Base-by-base conservation (phyloP, 441 rosid genomes). In the Gossypium schwendimanii region DNA sequence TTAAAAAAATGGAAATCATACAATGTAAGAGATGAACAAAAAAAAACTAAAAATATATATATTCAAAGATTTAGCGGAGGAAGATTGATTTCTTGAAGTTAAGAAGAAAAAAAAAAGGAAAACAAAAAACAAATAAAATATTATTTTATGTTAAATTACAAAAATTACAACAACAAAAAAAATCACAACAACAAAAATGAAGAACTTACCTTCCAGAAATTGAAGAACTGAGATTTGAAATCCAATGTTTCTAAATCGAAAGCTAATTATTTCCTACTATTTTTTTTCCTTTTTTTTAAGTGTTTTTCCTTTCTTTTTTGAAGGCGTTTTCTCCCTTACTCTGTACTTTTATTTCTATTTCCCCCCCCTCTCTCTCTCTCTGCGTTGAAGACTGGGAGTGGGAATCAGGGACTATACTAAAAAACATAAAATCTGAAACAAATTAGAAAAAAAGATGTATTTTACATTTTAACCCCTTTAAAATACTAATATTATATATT, bases 221-320 rank as follows among this genome's bases (percentile, higher is more conserved):
- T 78, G 79, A 69, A 70, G 77, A 78, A 78, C 66, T 75, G 69
- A 77, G 91, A 87, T 85, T 80, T 31, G 80, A 76, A 82, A 83
- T 76, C 79, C 11, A 73, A 59, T 53, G 47, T 41, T 63, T 41
- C 8, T 53, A 65, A 76, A 76, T 59, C 73, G 64, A 14, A 66
- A 63, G 44, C 58, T 66, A 23, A 47, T 36, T 24, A 50, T 63
- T 39, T 11, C n/a, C 14, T 67, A 62, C 78, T 1, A 80, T 57
- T 70, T 78, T 67, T 68, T 57, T 59, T 39, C 4, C 20, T 2
- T 33, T 12, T 1, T 33, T 12, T 26, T 31, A 20, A 5, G 6
- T 6, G 5, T 15, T 68, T 36, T n/a, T 45, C 36, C 6, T 9
- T 31, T 31, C 36, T 31, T 31, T 31, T 31, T 31, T 31, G 17